These are phyloP conservation scores for Pseudogymnoascus sp. DNA, from an alignment of 2,329 filamentous ascomycete species.

Conservation along the genomic window DNA sequence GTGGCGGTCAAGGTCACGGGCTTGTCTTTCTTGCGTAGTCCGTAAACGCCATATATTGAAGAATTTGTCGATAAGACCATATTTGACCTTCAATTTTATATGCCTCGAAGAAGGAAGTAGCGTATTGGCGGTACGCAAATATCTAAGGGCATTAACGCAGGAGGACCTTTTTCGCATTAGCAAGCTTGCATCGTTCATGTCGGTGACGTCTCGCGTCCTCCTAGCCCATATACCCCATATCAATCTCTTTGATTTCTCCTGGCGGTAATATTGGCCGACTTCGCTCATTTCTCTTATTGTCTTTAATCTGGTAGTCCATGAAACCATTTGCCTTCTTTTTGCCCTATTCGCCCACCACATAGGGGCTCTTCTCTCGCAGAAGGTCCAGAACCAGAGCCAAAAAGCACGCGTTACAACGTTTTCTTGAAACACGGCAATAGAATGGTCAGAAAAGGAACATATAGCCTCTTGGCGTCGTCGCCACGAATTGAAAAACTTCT, in stretches of 20 bases:
- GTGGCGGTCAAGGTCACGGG: conserved; percentile 41
- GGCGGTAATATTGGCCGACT: neutral
- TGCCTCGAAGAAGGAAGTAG: conserved; percentile 25
- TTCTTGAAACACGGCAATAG: conserved; percentile 26
- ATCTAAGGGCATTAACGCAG: conserved; percentile 17
- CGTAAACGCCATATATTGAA: conserved; percentile 44
- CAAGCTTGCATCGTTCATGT: neutral
- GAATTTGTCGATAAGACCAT: conserved; percentile 37
- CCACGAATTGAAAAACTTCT: conserved; percentile 48
- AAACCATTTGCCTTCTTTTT: conserved; percentile 18
- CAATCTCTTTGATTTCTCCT: neutral
- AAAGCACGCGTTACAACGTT: conserved; percentile 26
- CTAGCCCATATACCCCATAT: neutral
- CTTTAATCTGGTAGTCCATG: conserved; percentile 18
- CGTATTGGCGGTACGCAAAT: conserved; percentile 22
- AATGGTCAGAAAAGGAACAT: conserved; percentile 21
- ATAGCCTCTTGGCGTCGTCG: conserved; percentile 20
- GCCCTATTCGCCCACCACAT: conserved; percentile 15
- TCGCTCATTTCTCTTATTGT: neutral
- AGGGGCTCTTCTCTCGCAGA: conserved; percentile 11
- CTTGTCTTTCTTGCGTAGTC: conserved; percentile 37
- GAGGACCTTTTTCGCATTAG: neutral
- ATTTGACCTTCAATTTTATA: conserved; percentile 37
- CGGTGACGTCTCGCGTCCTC: neutral
- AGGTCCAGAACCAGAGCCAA: conserved; percentile 32